A percentile compares a stretch with the other conserved stretches of the same genome.
These are phyloP conservation scores for Camelina sativa DNA, from an alignment of 345 rosid species.

Conservation along the genomic window DNA sequence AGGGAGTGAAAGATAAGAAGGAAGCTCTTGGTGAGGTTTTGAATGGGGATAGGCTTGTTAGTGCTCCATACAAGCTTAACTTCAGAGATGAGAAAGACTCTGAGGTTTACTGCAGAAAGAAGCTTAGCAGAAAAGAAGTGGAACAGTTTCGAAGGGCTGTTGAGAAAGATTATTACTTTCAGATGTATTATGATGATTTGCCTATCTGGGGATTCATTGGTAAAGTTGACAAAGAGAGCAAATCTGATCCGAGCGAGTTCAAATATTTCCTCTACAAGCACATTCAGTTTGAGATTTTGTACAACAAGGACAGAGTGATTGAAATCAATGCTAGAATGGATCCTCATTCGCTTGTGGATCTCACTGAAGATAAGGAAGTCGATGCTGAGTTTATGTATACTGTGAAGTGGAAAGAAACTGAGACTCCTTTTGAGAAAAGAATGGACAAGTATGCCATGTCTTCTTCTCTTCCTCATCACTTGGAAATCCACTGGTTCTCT, in stretches of 20 bases:
- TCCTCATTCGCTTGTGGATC: slow-evolving; percentile 69
- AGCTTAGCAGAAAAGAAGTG: slow-evolving; percentile 59
- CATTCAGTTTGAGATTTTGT: slow-evolving; percentile 71
- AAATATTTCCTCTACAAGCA: slow-evolving; percentile 78
- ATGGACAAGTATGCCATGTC: slow-evolving; percentile 87
- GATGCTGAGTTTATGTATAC: slow-evolving; percentile 81
- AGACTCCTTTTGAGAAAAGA: slow-evolving; percentile 79
- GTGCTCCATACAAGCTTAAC: slow-evolving; percentile 75
- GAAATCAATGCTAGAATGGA: slow-evolving; percentile 76
- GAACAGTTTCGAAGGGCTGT: slow-evolving; percentile 61
- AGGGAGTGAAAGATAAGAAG: slow-evolving; percentile 64
- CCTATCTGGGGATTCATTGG: slow-evolving; percentile 95
- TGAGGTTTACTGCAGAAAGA: slow-evolving; percentile 57
- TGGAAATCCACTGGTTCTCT: slow-evolving; percentile 95
- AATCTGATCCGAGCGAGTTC: slow-evolving; percentile 61
- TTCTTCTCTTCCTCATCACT: slow-evolving; percentile 87
- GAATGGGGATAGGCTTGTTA: slow-evolving; percentile 81
- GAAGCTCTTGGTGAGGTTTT: slow-evolving; percentile 88
- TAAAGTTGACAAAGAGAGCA: slow-evolving; percentile 77
- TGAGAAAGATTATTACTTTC: slow-evolving; percentile 76
- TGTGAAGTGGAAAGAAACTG: slow-evolving; percentile 91
- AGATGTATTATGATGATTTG: slow-evolving; percentile 89
- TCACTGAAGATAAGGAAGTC: slow-evolving; percentile 81
- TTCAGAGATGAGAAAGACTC: slow-evolving; percentile 69
- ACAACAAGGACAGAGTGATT: slow-evolving; percentile 76